phyloP scores from a whole-genome alignment of 139 green algal species.

The Axilococcus clingmanii region DNA sequence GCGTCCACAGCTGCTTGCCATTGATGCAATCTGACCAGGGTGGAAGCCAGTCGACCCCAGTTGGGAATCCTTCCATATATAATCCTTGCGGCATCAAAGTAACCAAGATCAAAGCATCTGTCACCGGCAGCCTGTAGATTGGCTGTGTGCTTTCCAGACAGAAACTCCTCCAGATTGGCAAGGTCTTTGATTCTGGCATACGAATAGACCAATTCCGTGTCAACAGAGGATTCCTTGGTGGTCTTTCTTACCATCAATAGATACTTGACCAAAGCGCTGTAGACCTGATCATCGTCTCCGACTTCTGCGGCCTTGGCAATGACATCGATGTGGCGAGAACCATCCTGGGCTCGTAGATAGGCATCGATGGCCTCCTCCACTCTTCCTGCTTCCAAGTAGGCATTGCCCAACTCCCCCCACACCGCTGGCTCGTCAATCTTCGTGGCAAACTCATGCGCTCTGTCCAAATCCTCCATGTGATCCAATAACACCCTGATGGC shows the following conservation, averaged over 20 bases:
- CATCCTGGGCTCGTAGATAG: conserved; percentile 82
- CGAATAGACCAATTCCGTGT: conserved; percentile 94
- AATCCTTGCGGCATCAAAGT: conserved; percentile 90
- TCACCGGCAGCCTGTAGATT: conserved; percentile 62
- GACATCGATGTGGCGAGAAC: conserved; percentile 57
- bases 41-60: conserved; percentile 83
- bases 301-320: conserved; percentile 39
- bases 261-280: conserved; percentile 90
- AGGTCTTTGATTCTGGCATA: conserved; percentile 86
- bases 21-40: conserved; percentile 78
- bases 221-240: conserved; percentile 82
- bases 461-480: conserved; percentile 73
- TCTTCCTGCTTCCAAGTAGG: conserved; percentile 69
- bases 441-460: conserved; percentile 75
- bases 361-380: conserved; percentile 68
- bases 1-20: conserved; percentile 92
- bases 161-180: conserved; percentile 89
- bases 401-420: conserved; percentile 86
- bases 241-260: conserved; percentile 96
- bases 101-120: conserved; percentile 72
- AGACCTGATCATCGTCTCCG: too few species aligned
- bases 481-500: conserved; percentile 86
- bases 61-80: conserved; percentile 92
- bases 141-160: conserved; percentile 65
- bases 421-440: conserved; percentile 78